A percentile compares a stretch with the other conserved stretches of the same genome.
Evolutionary conservation across 139 green algal genomes (phyloP).

Genomic region (Chlorella sorokiniana): DNA sequence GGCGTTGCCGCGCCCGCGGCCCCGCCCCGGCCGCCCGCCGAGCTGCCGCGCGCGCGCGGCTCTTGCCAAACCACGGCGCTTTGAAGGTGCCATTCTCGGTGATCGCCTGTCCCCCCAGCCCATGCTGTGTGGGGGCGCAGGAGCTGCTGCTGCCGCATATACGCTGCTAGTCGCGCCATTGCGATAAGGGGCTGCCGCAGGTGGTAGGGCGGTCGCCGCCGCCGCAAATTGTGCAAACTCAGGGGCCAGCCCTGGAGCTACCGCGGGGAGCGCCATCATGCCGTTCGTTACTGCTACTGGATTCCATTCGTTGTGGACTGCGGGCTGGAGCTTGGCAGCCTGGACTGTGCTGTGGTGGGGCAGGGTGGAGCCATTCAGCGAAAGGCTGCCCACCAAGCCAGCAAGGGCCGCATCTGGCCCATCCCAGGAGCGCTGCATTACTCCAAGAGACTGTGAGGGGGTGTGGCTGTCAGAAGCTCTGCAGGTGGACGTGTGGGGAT

Average conservation of each 20-base stretch:
- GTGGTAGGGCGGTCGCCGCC: not conserved
- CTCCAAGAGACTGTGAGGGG: not conserved
- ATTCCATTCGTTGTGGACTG: not conserved
- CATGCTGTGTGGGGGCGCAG: conserved; percentile 32
- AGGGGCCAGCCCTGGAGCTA: not conserved
- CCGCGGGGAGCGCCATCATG: not conserved
- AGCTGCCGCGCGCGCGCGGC: conserved; percentile 20
- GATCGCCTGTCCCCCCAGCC: conserved; percentile 75
- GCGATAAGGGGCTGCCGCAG: not conserved
- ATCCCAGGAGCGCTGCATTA: not conserved
- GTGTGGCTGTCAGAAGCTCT: not conserved
- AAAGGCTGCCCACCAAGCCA: not conserved
- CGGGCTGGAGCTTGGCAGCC: not conserved
- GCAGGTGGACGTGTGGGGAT: too few relatives aligned
- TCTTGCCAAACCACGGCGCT: conserved; percentile 73
- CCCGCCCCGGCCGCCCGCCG: not conserved
- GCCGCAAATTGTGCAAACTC: not conserved
- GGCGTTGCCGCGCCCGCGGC: conserved; percentile 8
- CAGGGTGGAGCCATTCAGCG: not conserved
- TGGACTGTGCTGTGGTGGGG: not conserved
- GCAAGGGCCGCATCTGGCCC: not conserved
- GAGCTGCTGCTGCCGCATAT: not conserved
- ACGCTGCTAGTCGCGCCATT: not conserved
- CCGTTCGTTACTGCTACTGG: not conserved
- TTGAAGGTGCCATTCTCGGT: conserved; percentile 57